A percentile compares a stretch with the other conserved stretches of the same genome.
Conservation (phyloP, 345 rosid genomes). For the Populus tremula region DNA sequence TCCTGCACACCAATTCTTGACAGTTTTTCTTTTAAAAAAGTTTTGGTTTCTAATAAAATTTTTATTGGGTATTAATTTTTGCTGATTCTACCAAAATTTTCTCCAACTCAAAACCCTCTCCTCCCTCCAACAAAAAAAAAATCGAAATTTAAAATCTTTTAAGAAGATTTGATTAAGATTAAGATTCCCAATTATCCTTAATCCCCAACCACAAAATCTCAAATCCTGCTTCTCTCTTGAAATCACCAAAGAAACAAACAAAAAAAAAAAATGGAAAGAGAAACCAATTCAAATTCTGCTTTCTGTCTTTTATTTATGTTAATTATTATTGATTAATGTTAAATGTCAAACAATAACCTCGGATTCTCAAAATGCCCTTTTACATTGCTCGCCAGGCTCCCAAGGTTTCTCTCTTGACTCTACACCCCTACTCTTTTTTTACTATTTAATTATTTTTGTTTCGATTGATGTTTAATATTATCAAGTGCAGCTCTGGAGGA, state of each 20-base stretch:
- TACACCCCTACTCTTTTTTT: neutral
- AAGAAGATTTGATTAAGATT: neutral
- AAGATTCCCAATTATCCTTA: slow-evolving; percentile 5
- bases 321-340: slow-evolving; percentile 1
- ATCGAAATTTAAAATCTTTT: neutral
- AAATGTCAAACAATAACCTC: slow-evolving; percentile 36
- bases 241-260: neutral
- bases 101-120: too few species aligned
- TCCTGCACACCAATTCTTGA: too few species aligned
- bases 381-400: slow-evolving; percentile 31
- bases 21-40: too few species aligned
- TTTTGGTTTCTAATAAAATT: too few species aligned
- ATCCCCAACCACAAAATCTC: too few species aligned
- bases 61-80: too few species aligned
- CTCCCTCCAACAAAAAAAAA: neutral
- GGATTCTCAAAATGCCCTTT: slow-evolving; percentile 18
- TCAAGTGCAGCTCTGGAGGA: slow-evolving; percentile 14
- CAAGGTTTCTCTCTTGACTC: slow-evolving; percentile 14
- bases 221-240: neutral
- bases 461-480: neutral
- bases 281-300: neutral
- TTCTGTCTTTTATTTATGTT: neutral
- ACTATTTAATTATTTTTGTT: neutral
- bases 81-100: too few species aligned
- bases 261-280: too few species aligned